Percentiles rank a stretch among this genome's conserved stretches.
Evolutionary conservation across 495 filamentous ascomycete genomes (phyloP).

Genomic region (Cudoniella acicularis): DNA sequence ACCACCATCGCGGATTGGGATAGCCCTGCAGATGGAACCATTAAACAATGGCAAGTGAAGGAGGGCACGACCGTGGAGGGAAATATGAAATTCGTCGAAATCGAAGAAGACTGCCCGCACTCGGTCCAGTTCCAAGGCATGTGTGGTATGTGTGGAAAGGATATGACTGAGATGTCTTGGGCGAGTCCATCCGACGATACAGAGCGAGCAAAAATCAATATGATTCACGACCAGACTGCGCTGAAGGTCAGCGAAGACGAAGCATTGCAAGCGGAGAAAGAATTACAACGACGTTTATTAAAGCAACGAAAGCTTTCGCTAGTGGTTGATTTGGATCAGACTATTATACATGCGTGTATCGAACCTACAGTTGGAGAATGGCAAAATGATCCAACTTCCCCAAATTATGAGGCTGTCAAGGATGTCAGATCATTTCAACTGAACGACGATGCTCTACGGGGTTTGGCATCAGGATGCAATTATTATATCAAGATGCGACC

Average conservation of each 20-base stretch:
- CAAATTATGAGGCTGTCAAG: slow-evolving; percentile 87
- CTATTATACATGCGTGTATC: slow-evolving; percentile 96
- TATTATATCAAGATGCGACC: slow-evolving; percentile 99
- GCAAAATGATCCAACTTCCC: slow-evolving; percentile 81
- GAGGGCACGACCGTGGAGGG: slow-evolving; percentile 65
- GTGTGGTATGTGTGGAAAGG: slow-evolving; percentile 89
- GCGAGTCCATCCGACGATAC: slow-evolving; percentile 53
- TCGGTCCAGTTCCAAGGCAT: slow-evolving; percentile 86
- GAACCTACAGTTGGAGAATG: slow-evolving; percentile 96
- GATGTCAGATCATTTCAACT: slow-evolving; percentile 86
- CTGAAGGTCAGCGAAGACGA: slow-evolving; percentile 72
- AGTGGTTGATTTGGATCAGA: slow-evolving; percentile 97
- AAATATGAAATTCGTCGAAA: slow-evolving; percentile 60
- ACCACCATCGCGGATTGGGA: slow-evolving; percentile 74
- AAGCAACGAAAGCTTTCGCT: slow-evolving; percentile 77
- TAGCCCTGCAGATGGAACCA: slow-evolving; percentile 72
- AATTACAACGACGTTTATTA: slow-evolving; percentile 79
- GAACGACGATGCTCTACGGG: slow-evolving; percentile 72
- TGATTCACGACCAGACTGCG: slow-evolving; percentile 83
- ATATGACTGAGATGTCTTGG: slow-evolving; percentile 76
- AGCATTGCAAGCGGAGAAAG: slow-evolving; percentile 76
- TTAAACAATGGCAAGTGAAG: slow-evolving; percentile 70
- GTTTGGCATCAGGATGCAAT: slow-evolving; percentile 63
- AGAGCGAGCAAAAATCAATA: slow-evolving; percentile 83
- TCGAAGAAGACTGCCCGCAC: slow-evolving; percentile 90